Evolutionary conservation across 257 asterid species (phyloP).

Genomic region (Petrea volubilis): DNA sequence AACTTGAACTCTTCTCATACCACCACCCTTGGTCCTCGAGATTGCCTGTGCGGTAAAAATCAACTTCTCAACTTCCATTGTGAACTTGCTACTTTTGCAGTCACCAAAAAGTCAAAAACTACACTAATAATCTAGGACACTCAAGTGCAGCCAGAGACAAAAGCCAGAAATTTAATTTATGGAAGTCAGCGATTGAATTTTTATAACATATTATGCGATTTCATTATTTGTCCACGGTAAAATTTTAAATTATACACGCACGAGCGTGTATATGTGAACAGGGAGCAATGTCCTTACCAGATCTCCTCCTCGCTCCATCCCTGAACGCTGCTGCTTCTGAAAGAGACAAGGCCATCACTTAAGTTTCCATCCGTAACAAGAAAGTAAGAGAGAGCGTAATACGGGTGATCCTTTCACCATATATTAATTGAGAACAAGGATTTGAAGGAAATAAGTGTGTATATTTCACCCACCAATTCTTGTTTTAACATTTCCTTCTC

Average conservation of each 20-base stretch:
- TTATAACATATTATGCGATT: no score
- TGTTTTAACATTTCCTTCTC: conserved; percentile 48
- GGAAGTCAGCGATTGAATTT: no score
- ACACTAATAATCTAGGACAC: neutral
- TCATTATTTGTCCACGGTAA: no score
- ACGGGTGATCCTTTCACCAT: neutral
- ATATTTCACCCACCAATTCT: conserved; percentile 59
- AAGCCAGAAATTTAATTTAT: no score
- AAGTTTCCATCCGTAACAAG: neutral
- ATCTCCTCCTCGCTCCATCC: no score
- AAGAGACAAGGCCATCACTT: neutral
- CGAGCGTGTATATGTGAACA: no score
- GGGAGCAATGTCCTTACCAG: no score
- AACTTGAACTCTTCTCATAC: conserved; percentile 41
- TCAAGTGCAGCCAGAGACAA: neutral
- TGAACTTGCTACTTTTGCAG: neutral
- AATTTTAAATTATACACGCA: no score
- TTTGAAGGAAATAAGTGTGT: neutral
- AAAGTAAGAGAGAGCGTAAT: neutral
- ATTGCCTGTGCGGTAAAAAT: conserved; percentile 43
- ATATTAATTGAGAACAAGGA: neutral
- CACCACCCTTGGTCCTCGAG: conserved; percentile 37
- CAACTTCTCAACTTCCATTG: neutral
- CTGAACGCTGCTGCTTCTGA: neutral
- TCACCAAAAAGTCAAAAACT: neutral